Conservation (phyloP, 2,329 filamentous ascomycete species). For the Pseudocercospora fijiensis region DNA sequence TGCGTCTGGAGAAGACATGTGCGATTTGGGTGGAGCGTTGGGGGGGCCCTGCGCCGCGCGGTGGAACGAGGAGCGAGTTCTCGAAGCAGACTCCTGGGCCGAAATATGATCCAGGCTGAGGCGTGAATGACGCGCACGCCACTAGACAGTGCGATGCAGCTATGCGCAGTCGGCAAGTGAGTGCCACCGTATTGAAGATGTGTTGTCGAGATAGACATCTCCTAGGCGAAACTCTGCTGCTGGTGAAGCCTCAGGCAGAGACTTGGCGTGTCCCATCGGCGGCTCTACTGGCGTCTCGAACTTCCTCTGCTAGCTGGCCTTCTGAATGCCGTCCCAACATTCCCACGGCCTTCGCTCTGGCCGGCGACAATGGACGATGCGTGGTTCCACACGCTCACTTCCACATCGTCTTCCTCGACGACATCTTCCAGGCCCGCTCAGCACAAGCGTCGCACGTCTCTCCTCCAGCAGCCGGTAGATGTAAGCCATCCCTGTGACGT, state of each 20-base stretch:
- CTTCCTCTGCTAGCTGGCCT: not conserved
- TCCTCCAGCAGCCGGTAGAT: constrained; percentile 54
- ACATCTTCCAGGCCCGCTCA: constrained; percentile 57
- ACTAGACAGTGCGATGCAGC: not conserved
- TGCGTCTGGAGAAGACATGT: not conserved
- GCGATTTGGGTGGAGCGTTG: not conserved
- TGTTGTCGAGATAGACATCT: not conserved
- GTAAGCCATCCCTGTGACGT: constrained; percentile 44
- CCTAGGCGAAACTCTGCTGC: not conserved
- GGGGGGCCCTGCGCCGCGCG: not conserved
- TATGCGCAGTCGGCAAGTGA: not conserved
- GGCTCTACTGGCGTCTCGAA: not conserved
- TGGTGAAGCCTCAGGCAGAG: not conserved
- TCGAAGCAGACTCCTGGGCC: not conserved
- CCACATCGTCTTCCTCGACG: constrained; percentile 59
- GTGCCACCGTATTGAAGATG: not conserved
- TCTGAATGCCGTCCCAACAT: not conserved
- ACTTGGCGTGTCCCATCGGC: not conserved
- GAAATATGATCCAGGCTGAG: not conserved
- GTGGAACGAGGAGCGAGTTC: not conserved
- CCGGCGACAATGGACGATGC: constrained; percentile 61
- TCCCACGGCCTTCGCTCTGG: constrained; percentile 3
- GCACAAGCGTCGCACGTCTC: constrained; percentile 67
- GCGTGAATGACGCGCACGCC: not conserved
- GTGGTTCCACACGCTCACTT: constrained; percentile 68